Conservation (phyloP, 495 filamentous ascomycete genomes). For the Aspergillus saccharolyticus region DNA sequence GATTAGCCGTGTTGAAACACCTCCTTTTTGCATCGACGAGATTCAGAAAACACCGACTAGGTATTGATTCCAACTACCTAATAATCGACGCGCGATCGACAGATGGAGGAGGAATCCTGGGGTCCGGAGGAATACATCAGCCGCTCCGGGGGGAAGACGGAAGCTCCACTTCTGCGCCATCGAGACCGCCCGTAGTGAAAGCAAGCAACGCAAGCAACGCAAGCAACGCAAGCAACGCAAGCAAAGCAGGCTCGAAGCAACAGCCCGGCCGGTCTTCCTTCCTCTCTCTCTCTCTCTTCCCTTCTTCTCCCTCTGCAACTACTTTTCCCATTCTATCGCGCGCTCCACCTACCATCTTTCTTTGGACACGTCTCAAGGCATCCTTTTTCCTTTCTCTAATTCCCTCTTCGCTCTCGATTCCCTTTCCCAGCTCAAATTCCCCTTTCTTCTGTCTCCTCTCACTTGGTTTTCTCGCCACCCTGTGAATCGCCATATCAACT, state of each 20-base stretch:
- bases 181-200: background rate
- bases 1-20: no score
- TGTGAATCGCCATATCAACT: conserved; percentile 3
- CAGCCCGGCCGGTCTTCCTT: conserved; percentile 4
- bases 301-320: background rate
- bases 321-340: conserved; percentile 15
- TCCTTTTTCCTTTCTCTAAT: conserved; percentile 1
- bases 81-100: background rate
- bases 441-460: background rate
- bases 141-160: background rate
- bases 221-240: no score
- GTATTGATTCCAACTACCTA: no score
- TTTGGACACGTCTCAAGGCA: conserved; percentile 16
- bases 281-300: background rate
- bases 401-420: background rate
- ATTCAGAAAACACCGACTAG: no score
- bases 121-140: background rate
- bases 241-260: background rate
- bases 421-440: background rate
- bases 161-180: conserved; percentile 1
- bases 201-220: background rate
- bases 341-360: conserved; percentile 14
- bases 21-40: no score
- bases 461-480: background rate
- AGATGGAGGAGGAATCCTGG: background rate